These are phyloP conservation scores for Parastagonospora nodorum DNA, from an alignment of 2,329 filamentous ascomycete species.

Conservation along the genomic window DNA sequence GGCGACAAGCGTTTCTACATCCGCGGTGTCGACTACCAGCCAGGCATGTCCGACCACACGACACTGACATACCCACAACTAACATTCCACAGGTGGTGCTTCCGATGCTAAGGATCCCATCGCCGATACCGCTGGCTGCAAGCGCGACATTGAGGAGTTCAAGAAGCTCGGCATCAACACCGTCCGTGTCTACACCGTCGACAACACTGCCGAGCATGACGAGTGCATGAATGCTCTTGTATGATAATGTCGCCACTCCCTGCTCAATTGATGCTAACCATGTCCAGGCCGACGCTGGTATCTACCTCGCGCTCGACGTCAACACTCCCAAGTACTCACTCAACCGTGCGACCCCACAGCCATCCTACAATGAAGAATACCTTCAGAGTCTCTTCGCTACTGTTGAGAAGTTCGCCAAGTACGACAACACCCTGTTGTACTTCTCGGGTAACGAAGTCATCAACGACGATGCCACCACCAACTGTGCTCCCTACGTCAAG, in stretches of 20 bases:
- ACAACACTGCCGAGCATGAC: slow-evolving; percentile 82
- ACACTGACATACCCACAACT: slow-evolving; percentile 4
- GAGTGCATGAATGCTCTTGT: slow-evolving; percentile 78
- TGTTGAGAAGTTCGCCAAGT: slow-evolving; percentile 80
- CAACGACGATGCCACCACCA: slow-evolving; percentile 65
- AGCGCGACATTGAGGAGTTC: slow-evolving; percentile 81
- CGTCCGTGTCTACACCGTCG: slow-evolving; percentile 88
- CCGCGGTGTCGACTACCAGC: slow-evolving; percentile 69
- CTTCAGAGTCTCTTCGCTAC: slow-evolving; percentile 87
- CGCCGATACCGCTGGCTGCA: slow-evolving; percentile 70
- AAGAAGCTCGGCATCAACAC: slow-evolving; percentile 87
- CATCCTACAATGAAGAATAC: slow-evolving; percentile 86
- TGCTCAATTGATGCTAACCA: background rate
- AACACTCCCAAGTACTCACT: slow-evolving; percentile 91
- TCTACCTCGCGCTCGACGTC: slow-evolving; percentile 90
- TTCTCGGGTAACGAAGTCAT: slow-evolving; percentile 83
- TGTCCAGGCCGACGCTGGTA: slow-evolving; percentile 71
- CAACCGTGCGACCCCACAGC: slow-evolving; percentile 73
- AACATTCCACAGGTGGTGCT: slow-evolving; percentile 56
- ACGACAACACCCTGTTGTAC: slow-evolving; percentile 85
- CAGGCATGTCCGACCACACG: slow-evolving; percentile 44
- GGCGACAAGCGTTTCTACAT: slow-evolving; percentile 66
- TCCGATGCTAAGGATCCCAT: slow-evolving; percentile 74
- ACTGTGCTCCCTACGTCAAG: slow-evolving; percentile 70
- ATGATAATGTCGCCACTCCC: background rate